Base-by-base conservation (phyloP, 176 grass and related monocot species). In the Alopecurus myosuroides region DNA sequence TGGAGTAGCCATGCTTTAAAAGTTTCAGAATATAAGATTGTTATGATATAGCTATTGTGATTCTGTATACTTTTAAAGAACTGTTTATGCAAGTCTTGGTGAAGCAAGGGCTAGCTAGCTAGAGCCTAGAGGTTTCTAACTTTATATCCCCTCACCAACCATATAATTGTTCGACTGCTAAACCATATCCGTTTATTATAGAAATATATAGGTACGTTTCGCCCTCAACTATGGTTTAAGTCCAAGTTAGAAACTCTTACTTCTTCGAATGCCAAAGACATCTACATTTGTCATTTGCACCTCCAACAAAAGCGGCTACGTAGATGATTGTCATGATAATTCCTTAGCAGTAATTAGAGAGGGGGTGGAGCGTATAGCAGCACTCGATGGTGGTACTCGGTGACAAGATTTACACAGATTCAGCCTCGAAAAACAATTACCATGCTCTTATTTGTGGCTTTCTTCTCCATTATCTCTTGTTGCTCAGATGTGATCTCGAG, bases 41-140 rank as follows among this genome's bases (percentile, higher is more conserved):
- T 65, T 66, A 18, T 34, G 19, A 36, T 74, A 36, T 46, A 49
- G 20, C 8, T 40, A 77, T 13, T 41, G 20, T 20, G 81, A 35
- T 61, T 61, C 9, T 9, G 41, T 26, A 18, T 49, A 10, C 70
- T 48, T 84, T 84, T 33, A 49, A 26, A 49, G 29, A 76, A 28
- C 53, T 83, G 20, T 36, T 60, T 35, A 34, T 75, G 70, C 69
- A 76, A 63, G 37, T 84, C 70, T 76, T 76, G 28, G 72, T 51
- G 72, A 75, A 75, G 72, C 45, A 51, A 75, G 72, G 29, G 45
- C 17, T 75, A 51, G 45, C 72, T 75, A 75, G 25, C 56, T 31
- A 79, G 56, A 75, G 45, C 45, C 57, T 64, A 46, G 77, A 79
- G 57, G 25, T 6, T 22, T 75, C 46, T 51, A 0, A 20, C 72